Base-by-base conservation (phyloP, 352 stramenopile species). In the Globisporangium ultimum region DNA sequence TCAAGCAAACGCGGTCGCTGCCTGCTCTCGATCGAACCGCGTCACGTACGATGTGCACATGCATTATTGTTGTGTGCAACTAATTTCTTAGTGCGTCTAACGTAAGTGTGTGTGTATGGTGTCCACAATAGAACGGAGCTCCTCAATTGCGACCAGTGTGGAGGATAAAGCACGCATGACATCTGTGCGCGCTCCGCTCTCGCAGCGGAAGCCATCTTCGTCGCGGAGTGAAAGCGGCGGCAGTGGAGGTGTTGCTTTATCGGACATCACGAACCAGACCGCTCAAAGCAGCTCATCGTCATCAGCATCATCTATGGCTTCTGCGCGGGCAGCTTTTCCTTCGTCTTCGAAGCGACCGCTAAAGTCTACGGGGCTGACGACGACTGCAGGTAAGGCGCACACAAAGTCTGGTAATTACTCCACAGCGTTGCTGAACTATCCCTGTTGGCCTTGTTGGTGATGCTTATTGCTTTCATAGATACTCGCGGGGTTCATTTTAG, bases 241-340 rank as follows among this genome's bases (percentile, higher is more conserved):
- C 63, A 13, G 34, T 46, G 1, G 24, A 32, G 24, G 24, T 32
- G 24, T 32, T 5, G 74, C 76, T 3, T 53, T 90, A 20, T 61
- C 67, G 0, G 80, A 90, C 49, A 90, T 90, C 43, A 90, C 80
- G n/a, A 90, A 90, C 58, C 68, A 82, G 24, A 53, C 46, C 1
- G 10, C 66, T n/a, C 53, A 34, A 20, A 17, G 24, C 14, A 67
- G 52, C 24, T 53, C 45, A 3, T 61, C n/a, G 5, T 40, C 34
- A 2, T 14, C 32, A 6, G 14, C 48, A 15, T 28, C 45, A 8
- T 43, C 24, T 5, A 28, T 22, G 10, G 22, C 21, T n/a, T 15
- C 47, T 4, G 38, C 58, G 11, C 24, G 24, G 24, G 24, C 24
- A 32, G 2, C 24, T 32, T 32, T 32, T 32, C 24, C 24, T 32